Conservation (phyloP, 139 green algal genomes). For the Tetraselmis striata region DNA sequence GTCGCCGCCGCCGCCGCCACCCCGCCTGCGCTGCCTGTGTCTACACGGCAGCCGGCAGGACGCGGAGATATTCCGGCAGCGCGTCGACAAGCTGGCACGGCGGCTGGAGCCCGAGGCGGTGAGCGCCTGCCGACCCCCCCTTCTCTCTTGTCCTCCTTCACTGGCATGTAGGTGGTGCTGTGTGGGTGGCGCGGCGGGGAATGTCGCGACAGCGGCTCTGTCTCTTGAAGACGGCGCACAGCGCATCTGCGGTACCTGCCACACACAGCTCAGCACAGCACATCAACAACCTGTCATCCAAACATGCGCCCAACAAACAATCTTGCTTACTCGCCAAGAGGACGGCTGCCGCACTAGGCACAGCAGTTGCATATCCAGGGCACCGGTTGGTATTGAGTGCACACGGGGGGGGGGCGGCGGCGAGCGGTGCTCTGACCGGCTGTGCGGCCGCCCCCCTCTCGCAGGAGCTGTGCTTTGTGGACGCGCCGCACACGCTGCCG, state of each 20-base stretch:
- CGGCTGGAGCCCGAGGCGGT: conserved; percentile 29
- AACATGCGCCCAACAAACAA: no score
- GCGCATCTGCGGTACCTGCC: no score
- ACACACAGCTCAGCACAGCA: no score
- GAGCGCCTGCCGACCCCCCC: not conserved
- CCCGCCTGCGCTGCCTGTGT: conserved; percentile 28
- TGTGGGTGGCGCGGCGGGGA: no score
- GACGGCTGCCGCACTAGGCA: no score
- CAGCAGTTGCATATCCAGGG: no score
- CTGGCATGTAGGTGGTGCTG: not conserved
- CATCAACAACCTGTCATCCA: no score
- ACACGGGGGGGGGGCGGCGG: no score
- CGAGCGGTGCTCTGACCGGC: no score
- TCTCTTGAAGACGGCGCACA: no score
- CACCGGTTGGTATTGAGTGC: no score
- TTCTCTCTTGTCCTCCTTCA: not conserved
- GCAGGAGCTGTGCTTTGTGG: conserved; percentile 34
- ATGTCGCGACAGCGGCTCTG: no score
- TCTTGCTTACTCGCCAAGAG: not conserved
- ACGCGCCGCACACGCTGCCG: conserved; percentile 35
- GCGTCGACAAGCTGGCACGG: conserved; percentile 17
- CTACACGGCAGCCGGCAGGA: conserved; percentile 42
- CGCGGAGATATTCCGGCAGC: conserved; percentile 30
- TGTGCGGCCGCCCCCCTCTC: not conserved
- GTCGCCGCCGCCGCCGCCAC: not conserved